Evolutionary conservation across 2,329 filamentous ascomycete species (phyloP), one percentile per base, ranked within the genome.

Genomic region (Alternaria sp.): DNA sequence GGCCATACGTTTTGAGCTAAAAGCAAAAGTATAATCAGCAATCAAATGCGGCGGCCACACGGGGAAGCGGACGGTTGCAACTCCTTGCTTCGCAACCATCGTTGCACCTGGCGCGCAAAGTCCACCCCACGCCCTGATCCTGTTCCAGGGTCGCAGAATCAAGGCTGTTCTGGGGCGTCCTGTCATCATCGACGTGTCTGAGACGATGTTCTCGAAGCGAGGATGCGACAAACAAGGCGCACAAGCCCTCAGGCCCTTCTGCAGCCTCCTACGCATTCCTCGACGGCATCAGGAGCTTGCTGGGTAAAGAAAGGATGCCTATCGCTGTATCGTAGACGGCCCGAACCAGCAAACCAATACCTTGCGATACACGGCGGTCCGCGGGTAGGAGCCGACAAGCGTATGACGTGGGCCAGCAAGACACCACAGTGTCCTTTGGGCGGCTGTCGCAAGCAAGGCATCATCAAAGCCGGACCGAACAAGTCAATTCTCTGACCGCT

Each of bases 111-210:
- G 54, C 51, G 43, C 57, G 74, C 74, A 75, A 62, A 70, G 71
- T 55, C 61, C 76, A 75, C 70, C 71, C 72, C 73, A 77, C 71
- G 75, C 72, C 73, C 67, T 63, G 68, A 68, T 70, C 58, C 63
- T 64, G 62, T 44, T 64, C 28, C 56, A 59, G 50, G 49, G 60
- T 52, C 57, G 30, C 60, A 62, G 45, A 52, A 45, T 44, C 47
- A 36, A 52, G 52, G 61, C 57, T 21, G 54, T 63, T 65, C 68
- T 66, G 65, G 64, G 68, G 63, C 70, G 71, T 65, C 59, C 65
- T 67, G 66, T 62, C 63, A 67, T 57, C 17, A 63, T 63, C 26
- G 44, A 60, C 26, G 19, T 60, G 59, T 66, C 49, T 61, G 62
- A 62, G 60, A 28, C 46, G 45, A 15, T 51, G 30, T 32, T 36